Base-by-base conservation (phyloP, 176 grass and related monocot genomes). In the Aegilops longissima region DNA sequence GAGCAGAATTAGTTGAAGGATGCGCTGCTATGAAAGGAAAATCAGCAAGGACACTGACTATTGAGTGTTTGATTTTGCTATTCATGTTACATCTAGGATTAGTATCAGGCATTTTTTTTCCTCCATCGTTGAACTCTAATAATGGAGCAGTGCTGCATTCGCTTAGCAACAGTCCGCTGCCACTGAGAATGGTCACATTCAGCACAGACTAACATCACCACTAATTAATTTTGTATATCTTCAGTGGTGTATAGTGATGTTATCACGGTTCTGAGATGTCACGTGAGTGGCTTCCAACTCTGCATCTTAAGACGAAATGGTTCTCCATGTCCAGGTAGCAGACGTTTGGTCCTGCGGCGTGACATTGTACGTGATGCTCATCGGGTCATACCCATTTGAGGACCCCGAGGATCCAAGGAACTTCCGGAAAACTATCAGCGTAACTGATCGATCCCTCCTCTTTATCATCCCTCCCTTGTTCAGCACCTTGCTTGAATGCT, bases 341-440 rank as follows among this genome's bases (percentile, higher is more conserved):
- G 93, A 98, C 39, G 93, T 98, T 85, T 98, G 96, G 93, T 98
- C 96, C 9, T 94, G 91, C 44, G 93, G 93, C 16, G 93, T 98
- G 29, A 98, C 96, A 83, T 72, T 98, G 69, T 98, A 98, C 9
- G 96, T 98, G 62, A 98, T 98, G 96, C 89, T 98, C 45, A 82
- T 94, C 21, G 93, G 96, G 40, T 98, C 96, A 3, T 98, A 98
- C 84, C 96, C 96, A 82, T 98, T 98, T 27, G 96, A 98, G 82
- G 96, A 98, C 40, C 96, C 96, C 0, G 93, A 93, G n/a, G 96
- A 98, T 82, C 93, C 96, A 2, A 93, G 88, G 73, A 95, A 98
- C 86, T 98, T 98, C 66, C 67, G 90, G 20, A 98, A 95, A 56
- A 98, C 93, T 1, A 95, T 98, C 56, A 94, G 84, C 6, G 96